Evolutionary conservation across 2,329 filamentous ascomycete species (phyloP), one percentile per base, ranked within the genome.

Genomic region (Epichloe glyceriae): DNA sequence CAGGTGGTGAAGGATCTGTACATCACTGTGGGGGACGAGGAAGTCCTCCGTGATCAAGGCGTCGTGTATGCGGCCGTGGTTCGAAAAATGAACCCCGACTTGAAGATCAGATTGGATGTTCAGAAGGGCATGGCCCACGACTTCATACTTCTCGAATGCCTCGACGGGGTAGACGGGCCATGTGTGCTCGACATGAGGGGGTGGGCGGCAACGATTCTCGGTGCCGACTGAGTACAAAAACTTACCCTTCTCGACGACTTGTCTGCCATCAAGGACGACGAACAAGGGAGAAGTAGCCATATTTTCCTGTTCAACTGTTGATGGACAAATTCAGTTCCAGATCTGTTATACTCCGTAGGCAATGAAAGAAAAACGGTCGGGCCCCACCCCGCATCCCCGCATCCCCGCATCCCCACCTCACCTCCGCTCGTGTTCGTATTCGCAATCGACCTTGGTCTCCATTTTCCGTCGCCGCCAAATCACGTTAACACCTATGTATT

Each of bases 91-190:
- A 58, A 54, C 35, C 53, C 56, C 5, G 26, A 30, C 5, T 47
- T 58, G 20, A 45, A 48, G 5, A 47, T 57, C 39, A 38, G 40
- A 17, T 20, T 50, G 12, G 51, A 52, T 5, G n/a, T 51, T 14
- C 43, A 41, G 3, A 41, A 46, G 15, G 20, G 33, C 12, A 40
- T 53, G 22, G 51, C 50, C 7, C 54, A 58, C 20, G 55, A 55
- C 20, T 51, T 53, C 20, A 54, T 54, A 10, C 41, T 55, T 5
- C 47, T 54, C 20, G 55, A 55, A 15, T 50, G 52, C 30, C 41
- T 51, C 39, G 46, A 49, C 4, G 26, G 46, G 19, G 40, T 42
- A 1, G 43, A 43, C 33, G 51, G 53, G 15, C 50, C 53, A 20
- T 53, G 47, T 12, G 49, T 53, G 19, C 15, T 39, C 14, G 45